phyloP scores from a whole-genome alignment of 2,329 filamentous ascomycete genomes.

The Didymosphaeria variabile region DNA sequence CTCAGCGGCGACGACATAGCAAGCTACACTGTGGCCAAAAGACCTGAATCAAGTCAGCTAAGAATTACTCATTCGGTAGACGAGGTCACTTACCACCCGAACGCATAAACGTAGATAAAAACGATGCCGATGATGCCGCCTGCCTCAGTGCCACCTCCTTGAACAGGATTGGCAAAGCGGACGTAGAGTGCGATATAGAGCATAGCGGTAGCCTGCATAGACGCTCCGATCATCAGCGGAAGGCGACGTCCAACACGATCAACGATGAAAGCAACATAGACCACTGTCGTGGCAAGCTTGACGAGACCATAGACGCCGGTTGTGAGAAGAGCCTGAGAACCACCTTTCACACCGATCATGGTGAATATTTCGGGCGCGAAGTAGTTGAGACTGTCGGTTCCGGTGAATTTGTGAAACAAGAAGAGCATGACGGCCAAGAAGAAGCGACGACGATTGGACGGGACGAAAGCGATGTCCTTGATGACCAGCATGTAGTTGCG shows the following conservation, averaged over 20 bases:
- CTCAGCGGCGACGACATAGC: slow-evolving; percentile 39
- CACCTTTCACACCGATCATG: slow-evolving; percentile 44
- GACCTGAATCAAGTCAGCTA: slow-evolving; percentile 13
- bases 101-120: slow-evolving; percentile 44
- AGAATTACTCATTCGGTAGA: neutral
- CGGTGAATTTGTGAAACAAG: slow-evolving; percentile 55
- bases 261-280: slow-evolving; percentile 46
- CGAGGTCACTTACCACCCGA: slow-evolving; percentile 30
- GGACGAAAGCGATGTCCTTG: slow-evolving; percentile 23
- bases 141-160: slow-evolving; percentile 42
- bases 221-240: slow-evolving; percentile 43
- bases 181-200: slow-evolving; percentile 38
- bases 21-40: slow-evolving; percentile 40
- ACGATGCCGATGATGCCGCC: slow-evolving; percentile 55
- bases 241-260: slow-evolving; percentile 45
- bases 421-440: slow-evolving; percentile 50
- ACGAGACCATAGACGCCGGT: slow-evolving; percentile 51
- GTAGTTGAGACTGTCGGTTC: slow-evolving; percentile 54
- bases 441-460: slow-evolving; percentile 43
- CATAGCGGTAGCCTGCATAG: slow-evolving; percentile 42
- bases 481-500: slow-evolving; percentile 48
- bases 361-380: slow-evolving; percentile 53
- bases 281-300: slow-evolving; percentile 42
- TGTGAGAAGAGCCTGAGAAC: slow-evolving; percentile 41
- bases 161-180: neutral